Conservation (phyloP, 352 stramenopile genomes). For the Pythium sukuiense region DNA sequence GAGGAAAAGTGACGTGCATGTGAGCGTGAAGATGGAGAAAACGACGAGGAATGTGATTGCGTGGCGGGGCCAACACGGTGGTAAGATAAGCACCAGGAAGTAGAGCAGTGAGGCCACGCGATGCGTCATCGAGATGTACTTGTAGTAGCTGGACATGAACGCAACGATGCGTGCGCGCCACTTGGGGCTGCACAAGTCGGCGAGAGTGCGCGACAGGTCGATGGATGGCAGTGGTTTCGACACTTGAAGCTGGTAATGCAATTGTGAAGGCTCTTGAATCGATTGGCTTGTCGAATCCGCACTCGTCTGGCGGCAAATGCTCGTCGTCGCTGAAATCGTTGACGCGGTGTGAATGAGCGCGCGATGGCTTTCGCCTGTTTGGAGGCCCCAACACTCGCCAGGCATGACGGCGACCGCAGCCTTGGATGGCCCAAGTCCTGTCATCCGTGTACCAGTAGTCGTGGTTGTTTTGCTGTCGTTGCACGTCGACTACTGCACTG, state of each 20-base stretch:
- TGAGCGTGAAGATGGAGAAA: constrained; percentile 9
- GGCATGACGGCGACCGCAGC: background rate
- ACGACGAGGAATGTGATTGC: background rate
- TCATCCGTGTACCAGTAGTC: background rate
- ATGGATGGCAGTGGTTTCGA: background rate
- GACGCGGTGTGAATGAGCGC: background rate
- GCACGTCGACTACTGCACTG: too few relatives aligned
- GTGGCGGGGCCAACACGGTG: background rate
- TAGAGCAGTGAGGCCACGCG: constrained; percentile 8
- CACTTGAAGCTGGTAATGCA: constrained; percentile 1
- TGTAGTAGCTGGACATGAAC: constrained; percentile 7
- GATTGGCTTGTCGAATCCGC: too few relatives aligned
- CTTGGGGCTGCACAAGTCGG: background rate
- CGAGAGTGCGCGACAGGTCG: constrained; percentile 7
- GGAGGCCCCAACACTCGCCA: background rate
- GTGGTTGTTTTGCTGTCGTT: too few relatives aligned
- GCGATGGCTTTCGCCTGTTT: background rate
- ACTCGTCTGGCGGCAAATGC: background rate
- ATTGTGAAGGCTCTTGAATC: background rate
- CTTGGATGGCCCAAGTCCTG: background rate
- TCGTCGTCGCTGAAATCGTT: background rate
- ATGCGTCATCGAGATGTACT: background rate
- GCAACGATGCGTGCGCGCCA: background rate
- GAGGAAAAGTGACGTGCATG: constrained; percentile 22
- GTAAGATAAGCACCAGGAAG: constrained; percentile 12